Evolutionary conservation across 1,139 yeast species (phyloP), one percentile per base, ranked within the genome.

Genomic region (Pichia sp.): DNA sequence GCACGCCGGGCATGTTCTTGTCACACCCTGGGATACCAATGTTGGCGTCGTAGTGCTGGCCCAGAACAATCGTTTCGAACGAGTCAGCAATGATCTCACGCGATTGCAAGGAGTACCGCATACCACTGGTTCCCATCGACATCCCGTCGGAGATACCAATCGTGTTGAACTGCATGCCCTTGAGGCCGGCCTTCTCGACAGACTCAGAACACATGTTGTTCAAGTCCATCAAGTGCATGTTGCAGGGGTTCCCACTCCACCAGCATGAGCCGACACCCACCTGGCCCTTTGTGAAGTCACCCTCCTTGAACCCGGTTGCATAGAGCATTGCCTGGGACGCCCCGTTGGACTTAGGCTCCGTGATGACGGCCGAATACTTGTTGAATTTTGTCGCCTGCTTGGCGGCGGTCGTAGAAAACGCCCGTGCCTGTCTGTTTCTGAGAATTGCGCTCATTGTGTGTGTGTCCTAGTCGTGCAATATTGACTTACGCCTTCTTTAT

Each of bases 311-410:
- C 29, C 99, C 99, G 26, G 98, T 92, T 49, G 97, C 99, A 69
- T 90, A 93, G 61, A 93, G 75, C 99, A 93, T 93, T 57, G 99
- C 98, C 74, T 93, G 98, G n/a, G 98, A 90, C 5, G 98, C 99
- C 69, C 98, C 98, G 73, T 93, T 98, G 54, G 95, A 89, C 68
- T 87, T 88, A 61, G 95, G 93, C 69, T 85, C 86, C 8, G 99
- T 93, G 69, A 93, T 85, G 63, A 87, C 78, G 48, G 87, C 75
- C n/a, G 97, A 89, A 72, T 82, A 87, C 70, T 85, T 85, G 77
- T 93, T 93, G 67, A 87, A 77, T 65, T 82, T 84, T 15, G 58
- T 60, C 65, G 78, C 76, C 54, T 67, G 68, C 44, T 19, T 41
- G 44, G 57, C 53, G 36, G 57, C 53, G 7, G 70, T 55, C 11